Evolutionary conservation across 1,284 basidiomycete species (phyloP).

Genomic region (Ustilago xerochloae): DNA sequence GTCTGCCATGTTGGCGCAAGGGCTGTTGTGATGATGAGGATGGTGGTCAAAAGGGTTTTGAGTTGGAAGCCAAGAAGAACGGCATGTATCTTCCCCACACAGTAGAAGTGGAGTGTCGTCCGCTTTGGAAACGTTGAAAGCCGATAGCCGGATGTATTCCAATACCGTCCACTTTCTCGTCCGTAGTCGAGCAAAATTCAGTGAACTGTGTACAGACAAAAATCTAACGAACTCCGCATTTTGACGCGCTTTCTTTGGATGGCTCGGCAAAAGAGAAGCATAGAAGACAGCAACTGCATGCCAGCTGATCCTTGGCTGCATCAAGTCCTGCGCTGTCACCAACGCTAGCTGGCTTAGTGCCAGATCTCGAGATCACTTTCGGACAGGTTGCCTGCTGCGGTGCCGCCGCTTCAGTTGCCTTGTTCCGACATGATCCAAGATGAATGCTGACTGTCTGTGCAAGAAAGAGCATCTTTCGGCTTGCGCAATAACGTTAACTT

Average conservation of each 20-base stretch:
- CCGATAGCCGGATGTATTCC: constrained; percentile 29
- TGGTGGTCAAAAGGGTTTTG: not conserved
- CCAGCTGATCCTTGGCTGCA: constrained; percentile 8
- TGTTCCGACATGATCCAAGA: too few relatives aligned
- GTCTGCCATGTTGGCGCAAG: constrained; percentile 9
- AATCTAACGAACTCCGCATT: too few relatives aligned
- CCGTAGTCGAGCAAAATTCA: constrained; percentile 1
- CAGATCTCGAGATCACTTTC: too few relatives aligned
- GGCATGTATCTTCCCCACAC: constrained; percentile 13
- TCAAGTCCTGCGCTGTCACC: constrained; percentile 5
- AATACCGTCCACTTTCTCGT: constrained; percentile 19
- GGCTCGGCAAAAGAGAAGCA: not conserved
- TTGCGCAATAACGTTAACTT: too few relatives aligned
- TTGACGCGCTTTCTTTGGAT: too few relatives aligned
- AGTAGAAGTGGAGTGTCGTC: constrained; percentile 22
- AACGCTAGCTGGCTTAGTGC: too few relatives aligned
- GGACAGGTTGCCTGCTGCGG: too few relatives aligned
- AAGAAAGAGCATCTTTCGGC: too few relatives aligned
- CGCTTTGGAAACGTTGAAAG: constrained; percentile 4
- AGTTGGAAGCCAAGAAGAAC: not conserved
- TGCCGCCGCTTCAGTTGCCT: too few relatives aligned
- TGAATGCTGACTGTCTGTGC: too few relatives aligned
- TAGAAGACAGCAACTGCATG: not conserved
- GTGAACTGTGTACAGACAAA: too few relatives aligned
- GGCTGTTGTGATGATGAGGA: not conserved